Evolutionary conservation across 768 basidiomycete genomes (phyloP).

Genomic region (Podaxis sp.): DNA sequence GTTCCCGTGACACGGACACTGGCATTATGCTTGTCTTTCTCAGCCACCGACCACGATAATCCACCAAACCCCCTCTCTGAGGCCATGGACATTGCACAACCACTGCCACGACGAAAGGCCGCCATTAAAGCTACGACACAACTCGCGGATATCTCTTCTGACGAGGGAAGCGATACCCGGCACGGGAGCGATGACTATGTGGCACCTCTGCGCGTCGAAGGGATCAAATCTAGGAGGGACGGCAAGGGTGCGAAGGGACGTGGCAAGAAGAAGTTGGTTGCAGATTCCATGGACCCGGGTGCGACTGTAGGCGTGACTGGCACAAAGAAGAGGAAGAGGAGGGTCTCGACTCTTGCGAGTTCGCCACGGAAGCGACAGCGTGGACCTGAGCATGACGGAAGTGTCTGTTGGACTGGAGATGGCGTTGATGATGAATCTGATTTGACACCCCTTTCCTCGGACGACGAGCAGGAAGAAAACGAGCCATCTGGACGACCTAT

Average conservation of each 20-base stretch:
- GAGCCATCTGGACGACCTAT: not conserved
- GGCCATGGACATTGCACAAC: conserved; percentile 4
- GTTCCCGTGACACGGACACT: conserved; percentile 5
- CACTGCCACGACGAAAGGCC: conserved; percentile 6
- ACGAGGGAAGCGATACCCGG: not conserved
- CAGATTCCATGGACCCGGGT: not conserved
- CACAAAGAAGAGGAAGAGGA: not conserved
- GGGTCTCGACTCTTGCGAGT: not conserved
- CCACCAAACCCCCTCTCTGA: not conserved
- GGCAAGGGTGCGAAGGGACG: not conserved
- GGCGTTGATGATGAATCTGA: conserved; percentile 7
- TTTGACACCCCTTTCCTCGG: conserved; percentile 11
- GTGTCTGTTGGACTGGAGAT: not conserved
- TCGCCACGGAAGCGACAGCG: conserved; percentile 5
- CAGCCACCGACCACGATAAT: conserved; percentile 4
- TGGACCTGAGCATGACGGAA: not conserved
- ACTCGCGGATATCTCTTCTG: conserved; percentile 9
- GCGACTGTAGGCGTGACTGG: not conserved
- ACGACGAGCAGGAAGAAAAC: not conserved
- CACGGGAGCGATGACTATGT: not conserved
- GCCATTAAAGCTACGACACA: conserved; percentile 9
- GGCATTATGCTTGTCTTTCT: not conserved
- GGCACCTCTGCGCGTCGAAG: not conserved
- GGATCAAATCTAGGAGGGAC: not conserved
- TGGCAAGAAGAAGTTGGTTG: not conserved